Evolutionary conservation across 192 early-diverging fungal species (phyloP), one percentile per base, ranked within the genome.

Genomic region (Backusella liffmaniae): DNA sequence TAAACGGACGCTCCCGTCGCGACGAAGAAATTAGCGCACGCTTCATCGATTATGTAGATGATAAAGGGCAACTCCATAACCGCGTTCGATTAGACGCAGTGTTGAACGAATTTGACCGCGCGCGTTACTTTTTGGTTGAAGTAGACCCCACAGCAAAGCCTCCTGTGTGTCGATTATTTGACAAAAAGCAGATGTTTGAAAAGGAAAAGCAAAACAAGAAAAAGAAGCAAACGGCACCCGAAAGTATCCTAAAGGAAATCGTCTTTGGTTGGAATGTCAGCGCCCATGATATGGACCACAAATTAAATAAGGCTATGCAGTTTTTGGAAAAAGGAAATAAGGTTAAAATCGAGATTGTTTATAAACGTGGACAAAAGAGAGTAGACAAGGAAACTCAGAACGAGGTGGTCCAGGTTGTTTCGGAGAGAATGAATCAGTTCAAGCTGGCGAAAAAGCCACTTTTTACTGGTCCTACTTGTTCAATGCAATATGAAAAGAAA

Each of bases 281-380:
- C 39, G 15, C 69, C 6, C 80, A 89, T 32, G 88, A 89, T 65
- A 81, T 87, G 70, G 72, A 73, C 9, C 88, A 87, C 72, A 89
- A 89, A 73, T 71, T 89, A 16, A 41, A 75, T 16, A 81, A 83
- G 68, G 85, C 79, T 4, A 73, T 75, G 37, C 84, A 79, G 32
- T 87, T 87, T 66, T 73, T 89, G 23, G 84, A 87, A 29, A 87
- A 87, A 78, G 88, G 88, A 10, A 78, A 87, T 41, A 78, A 83
- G 37, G 75, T 89, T 30, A 80, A 84, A 21, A 69, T 89, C 8
- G 83, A 84, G 65, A 79, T 89, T 51, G 83, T 82, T 9, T 77
- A 80, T 72, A 86, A 83, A 70, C 83, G 82, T 49, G 87, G 85
- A 3, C 80, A 80, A 70, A 70, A 65, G 15, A 77, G 76, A 44